A percentile compares a stretch with the other conserved stretches of the same genome.
These are phyloP conservation scores for Fusarium tanahbumbuense DNA, from an alignment of 2,329 filamentous ascomycete genomes.

Conservation along the genomic window DNA sequence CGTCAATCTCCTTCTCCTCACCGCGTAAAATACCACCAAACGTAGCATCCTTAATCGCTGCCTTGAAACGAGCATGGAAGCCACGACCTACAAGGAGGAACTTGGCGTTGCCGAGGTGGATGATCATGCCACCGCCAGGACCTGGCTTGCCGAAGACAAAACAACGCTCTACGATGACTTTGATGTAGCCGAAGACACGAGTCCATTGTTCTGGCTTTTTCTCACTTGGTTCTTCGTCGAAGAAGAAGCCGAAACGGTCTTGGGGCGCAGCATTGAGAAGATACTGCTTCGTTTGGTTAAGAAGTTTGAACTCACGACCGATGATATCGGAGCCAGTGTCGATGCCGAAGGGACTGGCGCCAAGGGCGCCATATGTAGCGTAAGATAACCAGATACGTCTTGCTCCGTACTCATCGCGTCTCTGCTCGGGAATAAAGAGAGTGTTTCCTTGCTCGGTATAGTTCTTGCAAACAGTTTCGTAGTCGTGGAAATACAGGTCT, in stretches of 20 bases:
- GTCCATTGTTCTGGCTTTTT: slow-evolving; percentile 44
- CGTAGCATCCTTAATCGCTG: slow-evolving; percentile 47
- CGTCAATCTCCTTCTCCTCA: slow-evolving; percentile 53
- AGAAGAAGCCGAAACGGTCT: slow-evolving; percentile 54
- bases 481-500: slow-evolving; percentile 62
- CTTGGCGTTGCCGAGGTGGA: slow-evolving; percentile 51
- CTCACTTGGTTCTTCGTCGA: slow-evolving; percentile 49
- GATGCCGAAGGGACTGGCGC: slow-evolving; percentile 55
- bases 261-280: slow-evolving; percentile 48
- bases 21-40: slow-evolving; percentile 54
- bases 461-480: slow-evolving; percentile 56
- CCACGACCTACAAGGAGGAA: slow-evolving; percentile 54
- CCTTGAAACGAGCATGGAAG: slow-evolving; percentile 53
- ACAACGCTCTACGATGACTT: slow-evolving; percentile 52
- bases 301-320: slow-evolving; percentile 49
- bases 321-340: slow-evolving; percentile 50
- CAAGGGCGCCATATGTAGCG: slow-evolving; percentile 54
- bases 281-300: slow-evolving; percentile 44
- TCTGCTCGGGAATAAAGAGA: slow-evolving; percentile 64
- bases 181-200: slow-evolving; percentile 48
- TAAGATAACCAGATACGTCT: slow-evolving; percentile 57
- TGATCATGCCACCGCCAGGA: slow-evolving; percentile 54
- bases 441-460: slow-evolving; percentile 58
- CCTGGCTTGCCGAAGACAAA: slow-evolving; percentile 57
- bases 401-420: slow-evolving; percentile 59